A percentile compares a stretch with the other conserved stretches of the same genome.
Evolutionary conservation across 1,284 basidiomycete genomes (phyloP).

Genomic region (Fomitopsis schrenkii): DNA sequence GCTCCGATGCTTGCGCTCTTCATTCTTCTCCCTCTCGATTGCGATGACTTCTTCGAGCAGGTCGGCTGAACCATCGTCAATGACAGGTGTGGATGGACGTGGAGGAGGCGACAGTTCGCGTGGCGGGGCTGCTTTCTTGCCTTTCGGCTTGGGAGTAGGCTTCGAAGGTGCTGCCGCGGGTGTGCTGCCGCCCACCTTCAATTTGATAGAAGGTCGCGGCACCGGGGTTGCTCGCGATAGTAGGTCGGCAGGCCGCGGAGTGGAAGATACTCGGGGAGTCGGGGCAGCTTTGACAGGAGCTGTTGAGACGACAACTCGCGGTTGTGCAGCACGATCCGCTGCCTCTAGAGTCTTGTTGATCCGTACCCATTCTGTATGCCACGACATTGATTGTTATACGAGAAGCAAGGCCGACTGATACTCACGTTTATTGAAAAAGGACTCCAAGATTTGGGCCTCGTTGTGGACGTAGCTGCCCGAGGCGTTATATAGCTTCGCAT

Average conservation of each 20-base stretch:
- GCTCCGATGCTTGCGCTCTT: conserved; percentile 28
- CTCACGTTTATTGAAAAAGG: conserved; percentile 83
- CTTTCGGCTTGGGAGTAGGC: conserved; percentile 34
- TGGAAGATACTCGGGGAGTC: not conserved
- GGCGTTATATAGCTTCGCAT: conserved; percentile 87
- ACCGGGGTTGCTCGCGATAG: conserved; percentile 29
- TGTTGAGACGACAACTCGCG: conserved; percentile 23
- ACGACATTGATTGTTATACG: conserved; percentile 7
- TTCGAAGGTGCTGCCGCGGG: conserved; percentile 14
- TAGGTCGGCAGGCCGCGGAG: conserved; percentile 18
- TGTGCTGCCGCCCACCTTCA: conserved; percentile 38
- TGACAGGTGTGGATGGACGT: conserved; percentile 47
- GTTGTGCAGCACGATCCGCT: conserved; percentile 35
- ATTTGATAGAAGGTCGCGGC: conserved; percentile 54
- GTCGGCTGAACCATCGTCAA: conserved; percentile 75
- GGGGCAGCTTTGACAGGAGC: conserved; percentile 32
- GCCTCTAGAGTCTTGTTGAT: conserved; percentile 73
- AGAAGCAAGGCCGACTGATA: not conserved
- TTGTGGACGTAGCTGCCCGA: conserved; percentile 72
- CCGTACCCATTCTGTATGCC: conserved; percentile 59
- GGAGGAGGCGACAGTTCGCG: conserved; percentile 39
- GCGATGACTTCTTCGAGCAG: conserved; percentile 77
- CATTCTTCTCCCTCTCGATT: conserved; percentile 65
- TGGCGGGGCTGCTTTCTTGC: conserved; percentile 39
- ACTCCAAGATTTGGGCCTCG: conserved; percentile 75